These are phyloP conservation scores for Mucuna pruriens DNA, from an alignment of 306 rosid genomes.

Conservation along the genomic window DNA sequence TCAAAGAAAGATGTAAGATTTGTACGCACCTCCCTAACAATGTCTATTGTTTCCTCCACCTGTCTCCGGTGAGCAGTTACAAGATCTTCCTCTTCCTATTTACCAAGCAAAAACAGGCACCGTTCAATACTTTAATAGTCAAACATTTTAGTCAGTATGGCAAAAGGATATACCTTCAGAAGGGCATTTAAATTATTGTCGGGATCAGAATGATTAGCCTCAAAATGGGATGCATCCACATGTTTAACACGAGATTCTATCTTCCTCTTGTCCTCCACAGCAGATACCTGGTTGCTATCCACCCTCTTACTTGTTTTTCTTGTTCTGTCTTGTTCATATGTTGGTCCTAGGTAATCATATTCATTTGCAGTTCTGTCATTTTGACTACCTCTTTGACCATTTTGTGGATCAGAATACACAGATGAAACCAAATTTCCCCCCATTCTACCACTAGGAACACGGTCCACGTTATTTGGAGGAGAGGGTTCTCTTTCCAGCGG, in stretches of 20 bases:
- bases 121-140: conserved; percentile 32
- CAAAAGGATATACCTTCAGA: conserved; percentile 61
- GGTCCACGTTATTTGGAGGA: conserved; percentile 57
- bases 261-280: conserved; percentile 58
- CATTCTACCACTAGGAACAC: conserved; percentile 67
- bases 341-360: conserved; percentile 52
- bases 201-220: conserved; percentile 46
- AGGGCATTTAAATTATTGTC: conserved; percentile 76
- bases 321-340: conserved; percentile 57
- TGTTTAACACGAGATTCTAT: conserved; percentile 47
- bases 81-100: conserved; percentile 91
- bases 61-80: conserved; percentile 82
- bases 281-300: conserved; percentile 48
- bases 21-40: conserved; percentile 73
- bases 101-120: conserved; percentile 28
- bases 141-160: not conserved
- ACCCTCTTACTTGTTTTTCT: conserved; percentile 48
- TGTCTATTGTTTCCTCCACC: conserved; percentile 91
- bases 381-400: conserved; percentile 58
- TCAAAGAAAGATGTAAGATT: not conserved
- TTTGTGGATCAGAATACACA: conserved; percentile 55
- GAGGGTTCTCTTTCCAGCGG: conserved; percentile 72
- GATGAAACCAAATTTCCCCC: conserved; percentile 60
- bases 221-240: conserved; percentile 47
- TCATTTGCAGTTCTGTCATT: conserved; percentile 54